These are phyloP conservation scores for Inonotus hispidus DNA, from an alignment of 1,284 basidiomycete genomes.

Conservation along the genomic window DNA sequence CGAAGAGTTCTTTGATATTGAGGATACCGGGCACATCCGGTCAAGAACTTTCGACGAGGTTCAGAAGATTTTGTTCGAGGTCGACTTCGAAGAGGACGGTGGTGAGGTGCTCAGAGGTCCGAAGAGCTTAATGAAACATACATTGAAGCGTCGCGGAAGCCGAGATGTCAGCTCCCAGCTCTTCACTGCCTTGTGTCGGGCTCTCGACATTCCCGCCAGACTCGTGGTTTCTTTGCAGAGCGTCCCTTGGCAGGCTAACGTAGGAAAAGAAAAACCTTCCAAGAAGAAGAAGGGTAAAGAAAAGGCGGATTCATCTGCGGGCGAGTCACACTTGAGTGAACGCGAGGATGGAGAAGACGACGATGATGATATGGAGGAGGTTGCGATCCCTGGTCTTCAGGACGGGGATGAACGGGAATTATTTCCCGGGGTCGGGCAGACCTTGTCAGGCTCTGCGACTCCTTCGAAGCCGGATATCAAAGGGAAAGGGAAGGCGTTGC, in stretches of 20 bases:
- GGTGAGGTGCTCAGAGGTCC: conserved; percentile 68
- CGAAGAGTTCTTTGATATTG: conserved; percentile 65
- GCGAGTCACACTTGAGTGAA: conserved; percentile 16
- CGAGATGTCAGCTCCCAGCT: conserved; percentile 88
- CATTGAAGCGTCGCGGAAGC: conserved; percentile 73
- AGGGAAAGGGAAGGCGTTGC: conserved; percentile 28
- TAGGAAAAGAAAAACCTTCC: conserved; percentile 47
- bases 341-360: conserved; percentile 27
- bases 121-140: conserved; percentile 89
- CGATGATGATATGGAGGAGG: conserved; percentile 38
- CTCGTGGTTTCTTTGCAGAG: conserved; percentile 89
- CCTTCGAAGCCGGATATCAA: conserved; percentile 19
- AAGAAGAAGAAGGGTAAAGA: conserved; percentile 31
- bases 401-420: conserved; percentile 16
- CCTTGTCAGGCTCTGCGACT: conserved; percentile 21
- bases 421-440: conserved; percentile 17
- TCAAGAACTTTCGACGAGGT: conserved; percentile 64
- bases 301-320: conserved; percentile 1
- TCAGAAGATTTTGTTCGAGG: conserved; percentile 27
- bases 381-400: conserved; percentile 25
- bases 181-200: conserved; percentile 87
- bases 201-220: conserved; percentile 82
- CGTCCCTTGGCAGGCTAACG: conserved; percentile 74
- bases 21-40: conserved; percentile 58
- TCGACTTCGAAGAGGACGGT: conserved; percentile 45